A percentile compares a stretch with the other conserved stretches of the same genome.
These are phyloP conservation scores for Emergomyces pasteurianus DNA, from an alignment of 2,329 filamentous ascomycete species.

Conservation along the genomic window DNA sequence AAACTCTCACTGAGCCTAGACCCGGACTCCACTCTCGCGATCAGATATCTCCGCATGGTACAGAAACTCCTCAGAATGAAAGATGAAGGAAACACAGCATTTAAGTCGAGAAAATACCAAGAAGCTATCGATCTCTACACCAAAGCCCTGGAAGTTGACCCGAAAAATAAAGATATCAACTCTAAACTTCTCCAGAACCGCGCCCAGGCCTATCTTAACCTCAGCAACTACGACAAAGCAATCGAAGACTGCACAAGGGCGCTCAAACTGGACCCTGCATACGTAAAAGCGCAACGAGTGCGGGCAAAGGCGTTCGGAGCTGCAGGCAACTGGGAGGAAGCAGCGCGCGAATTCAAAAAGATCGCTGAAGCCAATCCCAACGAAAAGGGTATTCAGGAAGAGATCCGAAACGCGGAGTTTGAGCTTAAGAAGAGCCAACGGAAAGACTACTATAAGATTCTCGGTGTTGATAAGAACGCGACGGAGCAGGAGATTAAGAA, in stretches of 20 bases:
- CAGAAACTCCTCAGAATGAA: constrained; percentile 90
- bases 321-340: constrained; percentile 83
- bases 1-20: constrained; percentile 80
- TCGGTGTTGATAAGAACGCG: constrained; percentile 76
- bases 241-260: constrained; percentile 79
- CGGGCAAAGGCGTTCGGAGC: constrained; percentile 82
- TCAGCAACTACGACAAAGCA: constrained; percentile 73
- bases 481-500: constrained; percentile 82
- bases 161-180: constrained; percentile 80
- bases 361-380: constrained; percentile 72
- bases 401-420: constrained; percentile 79
- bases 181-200: constrained; percentile 91
- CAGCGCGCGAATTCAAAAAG: constrained; percentile 76
- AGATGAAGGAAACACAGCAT: constrained; percentile 80
- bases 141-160: constrained; percentile 72
- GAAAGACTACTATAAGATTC: constrained; percentile 98
- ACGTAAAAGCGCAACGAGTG: constrained; percentile 85
- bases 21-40: constrained; percentile 77
- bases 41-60: constrained; percentile 79
- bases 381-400: constrained; percentile 68
- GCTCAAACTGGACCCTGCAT: constrained; percentile 67
- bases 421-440: constrained; percentile 96
- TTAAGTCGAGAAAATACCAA: constrained; percentile 73
- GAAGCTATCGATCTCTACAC: constrained; percentile 76
- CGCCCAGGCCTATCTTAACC: constrained; percentile 64